Percentiles rank a stretch among this genome's conserved stretches.
These are phyloP conservation scores for Gossypium turneri DNA, from an alignment of 345 rosid genomes.

Conservation along the genomic window DNA sequence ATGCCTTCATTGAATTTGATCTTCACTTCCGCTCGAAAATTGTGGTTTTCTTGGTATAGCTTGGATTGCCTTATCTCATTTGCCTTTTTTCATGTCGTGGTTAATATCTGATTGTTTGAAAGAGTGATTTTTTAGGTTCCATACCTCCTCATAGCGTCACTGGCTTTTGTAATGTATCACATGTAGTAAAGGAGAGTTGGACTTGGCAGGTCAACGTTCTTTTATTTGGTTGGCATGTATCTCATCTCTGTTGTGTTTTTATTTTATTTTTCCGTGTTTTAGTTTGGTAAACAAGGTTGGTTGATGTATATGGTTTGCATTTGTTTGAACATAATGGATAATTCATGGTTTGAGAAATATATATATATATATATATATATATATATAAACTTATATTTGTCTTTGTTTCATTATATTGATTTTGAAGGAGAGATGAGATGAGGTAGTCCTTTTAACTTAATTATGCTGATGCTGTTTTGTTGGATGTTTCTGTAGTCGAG, in stretches of 20 bases:
- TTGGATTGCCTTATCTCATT: conserved; percentile 24
- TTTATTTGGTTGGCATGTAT: conserved; percentile 30
- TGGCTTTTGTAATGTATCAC: conserved; percentile 33
- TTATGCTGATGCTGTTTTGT: not conserved
- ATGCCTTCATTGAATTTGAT: conserved; percentile 10
- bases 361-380: not conserved
- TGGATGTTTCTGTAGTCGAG: not conserved
- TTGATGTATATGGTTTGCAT: conserved; percentile 31
- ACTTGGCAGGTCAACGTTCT: conserved; percentile 30
- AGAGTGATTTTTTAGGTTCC: conserved; percentile 24
- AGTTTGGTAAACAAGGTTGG: conserved; percentile 17
- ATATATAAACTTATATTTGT: not conserved
- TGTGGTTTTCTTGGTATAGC: conserved; percentile 17
- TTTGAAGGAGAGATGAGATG: not conserved
- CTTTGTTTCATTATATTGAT: not conserved
- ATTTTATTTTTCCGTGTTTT: not conserved
- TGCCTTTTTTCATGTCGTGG: conserved; percentile 15
- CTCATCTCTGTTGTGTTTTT: conserved; percentile 24
- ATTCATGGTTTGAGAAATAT: conserved; percentile 16
- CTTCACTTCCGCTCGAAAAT: conserved; percentile 12
- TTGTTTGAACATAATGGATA: conserved; percentile 23
- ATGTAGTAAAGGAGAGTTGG: conserved; percentile 26
- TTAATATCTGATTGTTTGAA: conserved; percentile 24
- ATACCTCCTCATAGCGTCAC: conserved; percentile 8
- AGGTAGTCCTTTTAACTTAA: not conserved